These are phyloP conservation scores for Cystoderma amianthinum DNA, from an alignment of 768 basidiomycete genomes.

Conservation along the genomic window DNA sequence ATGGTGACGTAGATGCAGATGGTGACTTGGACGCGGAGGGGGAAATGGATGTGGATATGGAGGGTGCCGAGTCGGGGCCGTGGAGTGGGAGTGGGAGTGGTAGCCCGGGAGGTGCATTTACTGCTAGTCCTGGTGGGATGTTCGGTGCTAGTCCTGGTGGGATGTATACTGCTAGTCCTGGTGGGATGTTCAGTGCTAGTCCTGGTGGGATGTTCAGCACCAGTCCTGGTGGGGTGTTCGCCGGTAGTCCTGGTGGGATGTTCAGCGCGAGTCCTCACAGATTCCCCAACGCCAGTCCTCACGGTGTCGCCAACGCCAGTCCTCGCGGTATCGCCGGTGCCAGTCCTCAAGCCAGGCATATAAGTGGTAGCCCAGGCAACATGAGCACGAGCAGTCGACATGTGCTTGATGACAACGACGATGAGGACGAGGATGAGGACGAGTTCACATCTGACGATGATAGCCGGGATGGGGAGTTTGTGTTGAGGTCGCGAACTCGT, in stretches of 20 bases:
- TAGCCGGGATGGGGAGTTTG: slow-evolving; percentile 21
- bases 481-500: slow-evolving; percentile 13
- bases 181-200: slow-evolving; percentile 1
- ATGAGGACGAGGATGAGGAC: slow-evolving; percentile 16
- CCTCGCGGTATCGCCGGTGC: no score
- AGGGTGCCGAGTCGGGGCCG: no score
- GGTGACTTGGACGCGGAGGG: slow-evolving; percentile 14
- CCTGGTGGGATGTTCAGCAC: slow-evolving; percentile 3
- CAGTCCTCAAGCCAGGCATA: no score
- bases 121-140: slow-evolving; percentile 1
- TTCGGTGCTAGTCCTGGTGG: slow-evolving; percentile 3
- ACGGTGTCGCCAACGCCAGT: no score
- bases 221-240: background rate
- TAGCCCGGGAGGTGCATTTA: slow-evolving; percentile 4
- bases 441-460: slow-evolving; percentile 20
- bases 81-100: slow-evolving; percentile 3
- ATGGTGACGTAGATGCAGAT: slow-evolving; percentile 16
- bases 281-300: slow-evolving; percentile 1
- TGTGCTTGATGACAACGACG: slow-evolving; percentile 10
- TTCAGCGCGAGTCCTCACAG: slow-evolving; percentile 1
- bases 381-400: slow-evolving; percentile 1
- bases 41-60: no score
- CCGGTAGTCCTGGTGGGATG: slow-evolving; percentile 2
- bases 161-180: slow-evolving; percentile 3
- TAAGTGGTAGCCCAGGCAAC: background rate